Base-by-base conservation (phyloP, 208 protist genomes). In the Naegleria fowleri region DNA sequence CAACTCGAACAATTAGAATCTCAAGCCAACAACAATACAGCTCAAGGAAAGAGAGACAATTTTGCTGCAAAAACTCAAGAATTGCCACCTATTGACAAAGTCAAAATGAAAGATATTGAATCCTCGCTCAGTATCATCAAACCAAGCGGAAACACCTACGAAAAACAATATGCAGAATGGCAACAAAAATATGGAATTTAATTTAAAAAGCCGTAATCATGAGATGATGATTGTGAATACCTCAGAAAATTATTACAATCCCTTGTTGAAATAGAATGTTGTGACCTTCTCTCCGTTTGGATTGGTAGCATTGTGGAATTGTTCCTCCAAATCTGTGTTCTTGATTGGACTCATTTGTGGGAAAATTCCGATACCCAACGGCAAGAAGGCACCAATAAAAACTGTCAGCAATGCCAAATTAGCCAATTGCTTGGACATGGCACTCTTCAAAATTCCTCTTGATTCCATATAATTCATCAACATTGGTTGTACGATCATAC, bases 131-230 rank as follows among this genome's bases (percentile, higher is more conserved):
- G 5, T 58, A 29, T 39, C 16, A 88, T 38, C 13, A 88, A 88
- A 39, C 85, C 85, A 6, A 88, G 85, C 36, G 39, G 41, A 58
- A 58, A 58, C 15, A 11, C 19, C 6, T 88, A 88, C 33, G 29
- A 52, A 58, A 43, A 51, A 0, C 19, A 39, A 33, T 88, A 88
- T 58, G 41, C 33, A 7, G 22, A 88, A 16, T 88, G 85, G 85
- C 85, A 88, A 58, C 39, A 58, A 36, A 88, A 88, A 88, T 88
- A 38, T 58, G 85, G 85, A 58, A 79, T 79, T 79, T 79, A 79
- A 79, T 79, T 36, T n/a, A n/a, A n/a, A n/a, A 3, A n/a, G 19
- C 58, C 25, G 25, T n/a, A 2, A 48, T 48, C 43, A 48, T 48
- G n/a, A n/a, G n/a, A n/a, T n/a, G n/a, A n/a, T n/a, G n/a, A n/a